phyloP scores from a whole-genome alignment of 2,329 filamentous ascomycete species.

The Bimuria novae-zelandiae region DNA sequence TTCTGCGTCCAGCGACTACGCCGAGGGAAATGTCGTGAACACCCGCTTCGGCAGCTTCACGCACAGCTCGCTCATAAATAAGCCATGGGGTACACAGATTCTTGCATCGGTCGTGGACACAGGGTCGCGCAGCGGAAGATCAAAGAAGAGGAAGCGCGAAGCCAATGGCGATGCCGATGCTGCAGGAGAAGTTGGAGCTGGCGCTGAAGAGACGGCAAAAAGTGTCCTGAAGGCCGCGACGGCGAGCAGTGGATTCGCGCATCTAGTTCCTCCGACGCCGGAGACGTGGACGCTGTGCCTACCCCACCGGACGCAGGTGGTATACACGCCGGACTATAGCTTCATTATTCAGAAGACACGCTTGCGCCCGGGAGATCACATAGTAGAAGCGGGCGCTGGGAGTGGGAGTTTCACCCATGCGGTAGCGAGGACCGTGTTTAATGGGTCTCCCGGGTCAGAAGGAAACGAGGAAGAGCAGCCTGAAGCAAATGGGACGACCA shows the following conservation, averaged over 20 bases:
- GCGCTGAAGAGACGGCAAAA: constrained; percentile 39
- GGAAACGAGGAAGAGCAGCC: constrained; percentile 24
- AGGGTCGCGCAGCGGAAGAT: constrained; percentile 77
- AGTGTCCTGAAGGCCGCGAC: constrained; percentile 47
- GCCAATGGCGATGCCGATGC: constrained; percentile 37
- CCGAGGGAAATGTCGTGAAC: constrained; percentile 66
- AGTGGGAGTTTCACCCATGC: constrained; percentile 86
- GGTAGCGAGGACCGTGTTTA: constrained; percentile 74
- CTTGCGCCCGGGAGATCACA: constrained; percentile 70
- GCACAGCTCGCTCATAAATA: constrained; percentile 61
- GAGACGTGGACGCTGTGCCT: constrained; percentile 82
- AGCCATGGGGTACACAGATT: constrained; percentile 91
- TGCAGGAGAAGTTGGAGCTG: constrained; percentile 14
- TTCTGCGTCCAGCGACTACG: constrained; percentile 46
- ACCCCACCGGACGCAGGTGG: constrained; percentile 82
- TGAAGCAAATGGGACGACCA: constrained; percentile 39
- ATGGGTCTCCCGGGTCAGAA: constrained; percentile 61
- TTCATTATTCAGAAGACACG: constrained; percentile 79
- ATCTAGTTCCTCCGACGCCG: constrained; percentile 77
- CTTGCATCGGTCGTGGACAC: constrained; percentile 89
- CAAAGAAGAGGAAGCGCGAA: constrained; percentile 54
- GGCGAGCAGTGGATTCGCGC: constrained; percentile 71
- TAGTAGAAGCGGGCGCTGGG: constrained; percentile 82
- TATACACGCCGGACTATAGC: constrained; percentile 86
- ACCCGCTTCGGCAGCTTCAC: constrained; percentile 85